phyloP scores from a whole-genome alignment of 2,329 filamentous ascomycete species.

The Neonectria ditissima region DNA sequence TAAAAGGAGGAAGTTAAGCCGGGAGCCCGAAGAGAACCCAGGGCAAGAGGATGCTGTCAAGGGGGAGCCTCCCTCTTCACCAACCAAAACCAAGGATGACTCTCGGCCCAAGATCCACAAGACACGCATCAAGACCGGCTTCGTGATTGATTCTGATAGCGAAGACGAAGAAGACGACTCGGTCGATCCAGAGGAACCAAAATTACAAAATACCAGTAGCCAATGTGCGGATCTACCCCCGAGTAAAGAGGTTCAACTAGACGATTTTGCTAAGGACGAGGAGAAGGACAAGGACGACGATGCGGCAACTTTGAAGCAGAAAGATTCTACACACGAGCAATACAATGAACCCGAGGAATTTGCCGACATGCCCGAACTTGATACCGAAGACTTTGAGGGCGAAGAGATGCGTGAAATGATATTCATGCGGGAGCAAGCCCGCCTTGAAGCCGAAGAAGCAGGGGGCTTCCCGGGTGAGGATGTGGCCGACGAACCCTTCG shows the following conservation, averaged over 20 bases:
- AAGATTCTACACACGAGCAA: conserved; percentile 48
- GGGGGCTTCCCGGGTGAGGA: conserved; percentile 54
- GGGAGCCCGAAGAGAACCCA: conserved; percentile 29
- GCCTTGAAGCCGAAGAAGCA: conserved; percentile 70
- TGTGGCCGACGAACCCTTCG: conserved; percentile 47
- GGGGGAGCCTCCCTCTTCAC: conserved; percentile 39
- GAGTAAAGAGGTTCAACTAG: conserved; percentile 34
- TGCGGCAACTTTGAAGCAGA: conserved; percentile 43
- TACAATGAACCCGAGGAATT: conserved; percentile 52
- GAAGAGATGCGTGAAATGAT: conserved; percentile 74
- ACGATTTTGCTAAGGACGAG: conserved; percentile 40
- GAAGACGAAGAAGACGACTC: conserved; percentile 51
- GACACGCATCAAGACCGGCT: conserved; percentile 60
- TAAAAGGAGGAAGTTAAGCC: conserved; percentile 47
- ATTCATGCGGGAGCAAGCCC: conserved; percentile 82
- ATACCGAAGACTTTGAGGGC: conserved; percentile 64
- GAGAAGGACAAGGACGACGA: conserved; percentile 33
- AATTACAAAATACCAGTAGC: conserved; percentile 16
- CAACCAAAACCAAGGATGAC: conserved; percentile 49
- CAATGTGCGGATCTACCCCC: conserved; percentile 42
- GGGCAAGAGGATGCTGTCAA: conserved; percentile 20
- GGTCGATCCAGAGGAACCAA: conserved; percentile 17
- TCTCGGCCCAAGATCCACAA: conserved; percentile 36
- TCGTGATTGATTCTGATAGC: conserved; percentile 77
- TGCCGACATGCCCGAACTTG: conserved; percentile 67